Evolutionary conservation across 164 flowering plant genomes (phyloP), one percentile per base, ranked within the genome.

Genomic region (Vitis amurensis): DNA sequence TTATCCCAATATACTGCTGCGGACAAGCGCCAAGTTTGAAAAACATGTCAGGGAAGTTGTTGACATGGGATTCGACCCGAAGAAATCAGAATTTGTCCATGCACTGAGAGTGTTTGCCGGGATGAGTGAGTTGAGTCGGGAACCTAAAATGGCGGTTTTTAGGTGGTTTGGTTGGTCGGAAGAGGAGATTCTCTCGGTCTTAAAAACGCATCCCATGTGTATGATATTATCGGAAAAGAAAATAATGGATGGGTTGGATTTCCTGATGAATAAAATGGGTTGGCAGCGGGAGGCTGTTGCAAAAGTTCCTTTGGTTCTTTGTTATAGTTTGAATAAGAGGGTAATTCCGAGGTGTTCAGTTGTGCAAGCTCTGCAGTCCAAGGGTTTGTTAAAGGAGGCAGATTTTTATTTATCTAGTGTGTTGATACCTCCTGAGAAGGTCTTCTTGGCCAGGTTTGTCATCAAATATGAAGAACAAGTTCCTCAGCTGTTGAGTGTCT

Each of bases 271-370:
- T 31, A 31, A 31, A 31, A 31, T 31, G 37, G 37, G 37, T 31
- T 31, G 37, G 37, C 37, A 31, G 37, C 3, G 37, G 9, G 19
- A 27, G 6, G 5, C 13, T 37, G 30, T 72, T 37, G 70, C 53
- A 0, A 63, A 29, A 7, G 17, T 14, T 48, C 79, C 73, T 0
- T 3, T 23, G 7, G 31, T 63, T 1, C 19, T 77, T 49, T 62
- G 27, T 47, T 57, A 56, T 51, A 77, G 80, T 62, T 59, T 77
- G 64, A 71, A 73, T 68, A 77, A 73, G 71, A 65, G 80, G 48
- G 69, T 77, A 0, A 61, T 59, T n/a, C 19, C 80, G 0, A 68
- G 80, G 56, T 69, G 61, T 50, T 50, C 53, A 3, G 76, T 77
- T 11, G 6, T 66, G 59, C 50, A 66, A 53, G 68, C 61, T 55